Evolutionary conservation across 352 stramenopile species (phyloP).

Genomic region (Globisporangium spinosum): DNA sequence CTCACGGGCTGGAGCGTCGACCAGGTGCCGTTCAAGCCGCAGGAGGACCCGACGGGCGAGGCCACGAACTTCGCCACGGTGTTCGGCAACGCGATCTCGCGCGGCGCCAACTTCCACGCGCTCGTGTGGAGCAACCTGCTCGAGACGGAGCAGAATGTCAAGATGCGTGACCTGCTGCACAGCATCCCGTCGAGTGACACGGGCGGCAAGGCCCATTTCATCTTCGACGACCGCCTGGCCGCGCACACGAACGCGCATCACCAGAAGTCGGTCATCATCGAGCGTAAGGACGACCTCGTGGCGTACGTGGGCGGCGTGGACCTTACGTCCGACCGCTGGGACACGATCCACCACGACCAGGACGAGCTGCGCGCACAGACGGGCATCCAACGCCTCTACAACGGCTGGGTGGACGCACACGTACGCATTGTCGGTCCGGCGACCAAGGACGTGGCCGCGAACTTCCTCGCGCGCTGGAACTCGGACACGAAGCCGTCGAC

Average conservation of each 20-base stretch:
- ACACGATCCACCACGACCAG: slow-evolving; percentile 47
- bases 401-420: slow-evolving; percentile 53
- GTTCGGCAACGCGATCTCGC: slow-evolving; percentile 27
- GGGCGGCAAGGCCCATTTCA: slow-evolving; percentile 23
- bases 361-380: slow-evolving; percentile 27
- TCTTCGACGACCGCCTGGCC: slow-evolving; percentile 50
- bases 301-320: slow-evolving; percentile 56
- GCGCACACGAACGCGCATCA: slow-evolving; percentile 36
- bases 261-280: slow-evolving; percentile 41
- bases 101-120: slow-evolving; percentile 42
- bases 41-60: slow-evolving; percentile 21
- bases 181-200: slow-evolving; percentile 18
- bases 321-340: slow-evolving; percentile 50
- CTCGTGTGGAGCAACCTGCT: slow-evolving; percentile 66
- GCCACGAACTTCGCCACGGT: slow-evolving; percentile 37
- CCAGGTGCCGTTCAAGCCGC: slow-evolving; percentile 53
- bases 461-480: slow-evolving; percentile 57
- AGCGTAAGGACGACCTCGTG: slow-evolving; percentile 13
- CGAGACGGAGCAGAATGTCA: slow-evolving; percentile 48
- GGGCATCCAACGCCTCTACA: slow-evolving; percentile 25
- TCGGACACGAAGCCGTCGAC: slow-evolving; percentile 26
- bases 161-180: slow-evolving; percentile 55
- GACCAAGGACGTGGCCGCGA: slow-evolving; percentile 41
- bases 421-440: slow-evolving; percentile 43
- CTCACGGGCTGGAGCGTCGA: slow-evolving; percentile 62